Evolutionary conservation across 2,329 filamentous ascomycete species (phyloP).

Genomic region (Lecanoromycetidae sp.): DNA sequence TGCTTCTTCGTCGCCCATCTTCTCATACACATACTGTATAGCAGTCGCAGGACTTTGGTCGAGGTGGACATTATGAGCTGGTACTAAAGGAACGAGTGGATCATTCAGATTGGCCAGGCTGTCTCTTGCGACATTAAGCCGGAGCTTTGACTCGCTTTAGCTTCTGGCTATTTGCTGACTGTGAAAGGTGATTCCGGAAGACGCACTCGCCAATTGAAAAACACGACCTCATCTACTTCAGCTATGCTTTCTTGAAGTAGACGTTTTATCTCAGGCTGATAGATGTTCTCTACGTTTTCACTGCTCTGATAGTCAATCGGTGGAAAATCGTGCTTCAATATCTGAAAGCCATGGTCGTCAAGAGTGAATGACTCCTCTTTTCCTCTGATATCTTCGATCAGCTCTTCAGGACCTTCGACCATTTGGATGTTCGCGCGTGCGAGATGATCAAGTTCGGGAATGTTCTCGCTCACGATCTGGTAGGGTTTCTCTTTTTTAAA

Average conservation of each 20-base stretch:
- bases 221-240: neutral
- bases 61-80: neutral
- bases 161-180: neutral
- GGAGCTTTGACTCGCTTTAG: neutral
- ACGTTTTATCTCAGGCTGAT: neutral
- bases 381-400: constrained; percentile 1
- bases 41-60: constrained; percentile 1
- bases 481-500: constrained; percentile 5
- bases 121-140: neutral
- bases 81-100: neutral
- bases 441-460: neutral
- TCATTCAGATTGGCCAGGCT: neutral
- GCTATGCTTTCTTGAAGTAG: neutral
- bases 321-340: neutral
- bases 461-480: neutral
- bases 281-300: neutral
- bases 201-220: constrained; percentile 5
- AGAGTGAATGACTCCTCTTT: neutral
- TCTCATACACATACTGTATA: neutral
- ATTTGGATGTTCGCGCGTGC: constrained; percentile 1
- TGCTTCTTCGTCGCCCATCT: neutral
- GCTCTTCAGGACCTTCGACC: neutral
- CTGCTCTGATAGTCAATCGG: neutral
- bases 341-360: constrained; percentile 2
- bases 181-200: neutral